phyloP scores from a whole-genome alignment of 257 asterid species.

The Orobanche coerulescens region DNA sequence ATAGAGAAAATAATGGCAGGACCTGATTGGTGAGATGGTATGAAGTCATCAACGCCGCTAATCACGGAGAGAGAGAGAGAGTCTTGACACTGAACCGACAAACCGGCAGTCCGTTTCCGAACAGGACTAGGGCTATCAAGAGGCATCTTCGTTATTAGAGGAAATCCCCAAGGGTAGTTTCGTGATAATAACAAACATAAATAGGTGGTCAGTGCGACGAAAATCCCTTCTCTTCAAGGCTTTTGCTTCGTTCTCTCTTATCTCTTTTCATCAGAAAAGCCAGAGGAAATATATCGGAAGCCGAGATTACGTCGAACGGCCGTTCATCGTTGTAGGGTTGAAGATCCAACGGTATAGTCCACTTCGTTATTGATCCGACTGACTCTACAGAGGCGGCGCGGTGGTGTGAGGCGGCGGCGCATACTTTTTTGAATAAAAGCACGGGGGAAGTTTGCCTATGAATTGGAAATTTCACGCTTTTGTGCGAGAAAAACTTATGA shows the following conservation, averaged over 20 bases:
- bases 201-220: constrained; percentile 33
- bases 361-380: constrained; percentile 17
- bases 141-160: constrained; percentile 27
- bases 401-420: constrained; percentile 20
- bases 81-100: constrained; percentile 35
- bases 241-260: constrained; percentile 14
- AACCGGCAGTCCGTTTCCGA: constrained; percentile 23
- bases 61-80: constrained; percentile 21
- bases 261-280: constrained; percentile 21
- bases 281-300: constrained; percentile 20
- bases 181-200: constrained; percentile 33
- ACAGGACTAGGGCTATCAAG: constrained; percentile 30
- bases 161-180: constrained; percentile 22
- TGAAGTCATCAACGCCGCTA: constrained; percentile 28
- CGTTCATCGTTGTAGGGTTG: constrained; percentile 13
- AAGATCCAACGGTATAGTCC: constrained; percentile 24
- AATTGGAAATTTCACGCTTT: background rate
- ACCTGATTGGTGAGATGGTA: constrained; percentile 19
- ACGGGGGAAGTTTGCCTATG: background rate
- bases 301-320: constrained; percentile 20
- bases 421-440: constrained; percentile 11
- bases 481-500: constrained; percentile 6
- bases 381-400: constrained; percentile 18
- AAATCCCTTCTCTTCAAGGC: constrained; percentile 22
- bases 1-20: constrained; percentile 2